A percentile compares a stretch with the other conserved stretches of the same genome.
phyloP scores from a whole-genome alignment of 2,329 filamentous ascomycete genomes.

The Fusarium annulatum region DNA sequence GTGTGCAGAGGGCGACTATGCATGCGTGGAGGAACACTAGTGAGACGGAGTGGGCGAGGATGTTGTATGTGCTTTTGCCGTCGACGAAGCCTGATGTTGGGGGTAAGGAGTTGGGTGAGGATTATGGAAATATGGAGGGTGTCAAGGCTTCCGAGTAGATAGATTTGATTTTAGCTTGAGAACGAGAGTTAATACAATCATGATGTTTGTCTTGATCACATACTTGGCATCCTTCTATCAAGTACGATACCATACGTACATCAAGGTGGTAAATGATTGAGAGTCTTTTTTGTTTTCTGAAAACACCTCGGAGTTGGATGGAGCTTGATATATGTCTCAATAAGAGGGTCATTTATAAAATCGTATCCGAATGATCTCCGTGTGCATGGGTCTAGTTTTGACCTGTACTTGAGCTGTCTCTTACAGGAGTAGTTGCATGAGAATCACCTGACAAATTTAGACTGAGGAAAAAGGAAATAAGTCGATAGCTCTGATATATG shows the following conservation, averaged over 20 bases:
- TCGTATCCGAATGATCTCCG: background rate
- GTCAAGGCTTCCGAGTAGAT: slow-evolving; percentile 37
- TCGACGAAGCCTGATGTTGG: slow-evolving; percentile 9
- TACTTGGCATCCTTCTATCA: rapidly evolving
- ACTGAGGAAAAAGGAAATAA: rapidly evolving
- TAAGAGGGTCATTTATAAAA: rapidly evolving
- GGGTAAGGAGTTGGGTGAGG: slow-evolving; percentile 46
- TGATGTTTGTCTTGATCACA: rapidly evolving
- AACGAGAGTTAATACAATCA: rapidly evolving
- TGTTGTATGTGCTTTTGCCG: slow-evolving; percentile 54
- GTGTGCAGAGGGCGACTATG: slow-evolving; percentile 66
- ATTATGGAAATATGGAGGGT: slow-evolving; percentile 47
- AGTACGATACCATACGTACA: rapidly evolving
- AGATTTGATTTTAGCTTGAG: background rate
- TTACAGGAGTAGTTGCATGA: rapidly evolving
- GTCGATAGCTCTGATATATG: rapidly evolving
- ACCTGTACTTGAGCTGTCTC: too few species aligned
- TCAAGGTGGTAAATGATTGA: rapidly evolving
- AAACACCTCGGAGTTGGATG: background rate
- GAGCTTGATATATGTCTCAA: rapidly evolving
- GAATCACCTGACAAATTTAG: rapidly evolving
- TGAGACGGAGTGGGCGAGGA: slow-evolving; percentile 57
- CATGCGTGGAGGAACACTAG: slow-evolving; percentile 65
- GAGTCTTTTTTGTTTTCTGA: rapidly evolving
- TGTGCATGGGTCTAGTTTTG: background rate